phyloP scores from a whole-genome alignment of 2,329 filamentous ascomycete genomes.

The Calonectria ilicicola region DNA sequence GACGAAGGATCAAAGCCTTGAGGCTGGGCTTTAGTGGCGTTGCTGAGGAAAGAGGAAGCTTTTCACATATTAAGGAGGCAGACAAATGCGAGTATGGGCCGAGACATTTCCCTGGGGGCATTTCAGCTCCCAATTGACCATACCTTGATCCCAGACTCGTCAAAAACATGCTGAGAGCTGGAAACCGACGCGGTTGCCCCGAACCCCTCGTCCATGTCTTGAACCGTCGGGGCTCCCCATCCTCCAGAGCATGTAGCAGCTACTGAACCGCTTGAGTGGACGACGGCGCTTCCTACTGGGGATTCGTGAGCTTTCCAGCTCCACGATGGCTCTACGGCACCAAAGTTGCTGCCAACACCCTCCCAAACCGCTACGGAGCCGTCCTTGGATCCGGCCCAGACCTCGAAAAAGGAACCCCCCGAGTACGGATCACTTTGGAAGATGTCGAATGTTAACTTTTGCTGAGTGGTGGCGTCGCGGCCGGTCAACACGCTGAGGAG shows the following conservation, averaged over 20 bases:
- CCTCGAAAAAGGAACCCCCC: slow-evolving; percentile 62
- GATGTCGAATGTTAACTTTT: slow-evolving; percentile 67
- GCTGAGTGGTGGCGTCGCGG: slow-evolving; percentile 64
- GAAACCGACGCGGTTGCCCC: slow-evolving; percentile 7
- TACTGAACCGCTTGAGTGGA: slow-evolving; percentile 68
- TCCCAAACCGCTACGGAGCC: slow-evolving; percentile 71
- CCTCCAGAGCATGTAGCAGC: slow-evolving; percentile 68
- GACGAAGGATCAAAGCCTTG: neutral
- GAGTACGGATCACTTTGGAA: slow-evolving; percentile 55
- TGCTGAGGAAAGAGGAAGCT: neutral
- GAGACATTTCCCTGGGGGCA: neutral
- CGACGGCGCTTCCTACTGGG: slow-evolving; percentile 61
- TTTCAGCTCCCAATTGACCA: slow-evolving; percentile 40
- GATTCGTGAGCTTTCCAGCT: slow-evolving; percentile 61
- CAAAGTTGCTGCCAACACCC: slow-evolving; percentile 61
- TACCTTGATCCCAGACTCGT: slow-evolving; percentile 40
- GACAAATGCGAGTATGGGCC: neutral
- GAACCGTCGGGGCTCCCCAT: slow-evolving; percentile 53
- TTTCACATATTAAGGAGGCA: neutral
- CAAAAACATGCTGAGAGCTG: slow-evolving; percentile 29
- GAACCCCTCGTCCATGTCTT: slow-evolving; percentile 23
- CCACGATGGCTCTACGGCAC: slow-evolving; percentile 60
- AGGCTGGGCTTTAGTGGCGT: neutral
- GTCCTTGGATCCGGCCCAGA: slow-evolving; percentile 70
- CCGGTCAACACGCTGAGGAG: slow-evolving; percentile 67